Evolutionary conservation across 2,329 filamentous ascomycete genomes (phyloP).

Genomic region (Fusarium dlaminii): DNA sequence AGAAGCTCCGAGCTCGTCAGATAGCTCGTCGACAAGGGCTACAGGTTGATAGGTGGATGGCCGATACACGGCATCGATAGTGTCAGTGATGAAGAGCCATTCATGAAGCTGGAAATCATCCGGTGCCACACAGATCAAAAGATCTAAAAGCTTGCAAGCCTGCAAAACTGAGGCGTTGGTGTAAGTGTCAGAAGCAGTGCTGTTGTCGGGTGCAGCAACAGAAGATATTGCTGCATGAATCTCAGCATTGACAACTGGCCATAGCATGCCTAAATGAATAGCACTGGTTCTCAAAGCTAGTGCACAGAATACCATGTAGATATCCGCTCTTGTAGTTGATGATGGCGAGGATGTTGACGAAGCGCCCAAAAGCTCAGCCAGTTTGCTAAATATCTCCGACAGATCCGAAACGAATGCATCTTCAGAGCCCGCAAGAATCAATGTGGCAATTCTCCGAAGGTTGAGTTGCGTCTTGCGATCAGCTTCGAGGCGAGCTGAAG

Average conservation of each 20-base stretch:
- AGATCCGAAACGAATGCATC: conserved; percentile 86
- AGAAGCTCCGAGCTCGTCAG: conserved; percentile 73
- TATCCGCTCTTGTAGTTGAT: conserved; percentile 85
- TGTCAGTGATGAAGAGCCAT: conserved; percentile 98
- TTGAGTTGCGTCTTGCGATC: conserved; percentile 93
- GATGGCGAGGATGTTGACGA: conserved; percentile 91
- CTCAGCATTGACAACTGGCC: conserved; percentile 90
- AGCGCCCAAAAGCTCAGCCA: conserved; percentile 86
- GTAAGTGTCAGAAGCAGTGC: conserved; percentile 73
- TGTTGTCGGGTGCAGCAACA: conserved; percentile 73
- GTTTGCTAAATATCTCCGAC: conserved; percentile 77
- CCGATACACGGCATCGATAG: conserved; percentile 93
- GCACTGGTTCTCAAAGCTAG: conserved; percentile 81
- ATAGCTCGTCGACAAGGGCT: conserved; percentile 85
- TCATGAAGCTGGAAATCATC: conserved; percentile 99
- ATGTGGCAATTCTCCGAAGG: conserved; percentile 80
- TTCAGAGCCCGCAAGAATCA: conserved; percentile 78
- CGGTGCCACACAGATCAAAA: conserved; percentile 84
- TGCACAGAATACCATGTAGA: conserved; percentile 88
- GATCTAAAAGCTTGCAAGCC: conserved; percentile 91
- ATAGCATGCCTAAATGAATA: conserved; percentile 83
- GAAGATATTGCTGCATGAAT: conserved; percentile 82
- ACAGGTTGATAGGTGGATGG: conserved; percentile 73
- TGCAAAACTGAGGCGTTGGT: conserved; percentile 82
- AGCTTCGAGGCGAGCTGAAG: conserved; percentile 91